Conservation (phyloP, 2,329 filamentous ascomycete species). For the Curvularia hawaiiensis region DNA sequence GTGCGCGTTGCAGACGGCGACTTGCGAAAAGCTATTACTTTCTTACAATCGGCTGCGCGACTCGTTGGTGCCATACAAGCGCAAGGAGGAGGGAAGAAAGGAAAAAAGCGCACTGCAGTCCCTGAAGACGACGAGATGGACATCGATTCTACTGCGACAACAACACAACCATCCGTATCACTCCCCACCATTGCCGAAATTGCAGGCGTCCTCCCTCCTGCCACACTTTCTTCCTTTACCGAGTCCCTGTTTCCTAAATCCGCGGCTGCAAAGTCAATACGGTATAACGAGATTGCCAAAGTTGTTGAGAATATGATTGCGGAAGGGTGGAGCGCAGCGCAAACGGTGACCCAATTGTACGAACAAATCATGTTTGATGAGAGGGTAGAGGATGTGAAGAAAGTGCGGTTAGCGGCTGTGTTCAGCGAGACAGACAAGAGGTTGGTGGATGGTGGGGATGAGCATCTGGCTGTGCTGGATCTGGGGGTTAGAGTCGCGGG, state of each 20-base stretch:
- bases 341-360: slow-evolving; percentile 86
- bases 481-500: slow-evolving; percentile 79
- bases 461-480: slow-evolving; percentile 90
- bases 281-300: slow-evolving; percentile 75
- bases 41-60: slow-evolving; percentile 89
- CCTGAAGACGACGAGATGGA: slow-evolving; percentile 62
- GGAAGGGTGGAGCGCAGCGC: slow-evolving; percentile 94
- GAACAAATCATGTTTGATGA: slow-evolving; percentile 84
- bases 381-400: slow-evolving; percentile 79
- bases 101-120: slow-evolving; percentile 52
- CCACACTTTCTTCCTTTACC: slow-evolving; percentile 72
- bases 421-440: slow-evolving; percentile 97
- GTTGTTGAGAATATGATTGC: slow-evolving; percentile 90
- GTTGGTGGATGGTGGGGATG: slow-evolving; percentile 90
- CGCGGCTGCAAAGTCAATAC: slow-evolving; percentile 48
- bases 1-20: slow-evolving; percentile 92
- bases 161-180: slow-evolving; percentile 52
- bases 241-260: slow-evolving; percentile 72
- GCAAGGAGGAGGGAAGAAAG: slow-evolving; percentile 37
- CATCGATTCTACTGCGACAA: slow-evolving; percentile 36
- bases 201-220: slow-evolving; percentile 85
- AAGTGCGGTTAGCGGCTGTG: slow-evolving; percentile 84
- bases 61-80: slow-evolving; percentile 70
- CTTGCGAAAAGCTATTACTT: slow-evolving; percentile 94
- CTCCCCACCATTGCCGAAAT: slow-evolving; percentile 89